These are phyloP conservation scores for Coniosporium tulheliwenetii DNA, from an alignment of 2,329 filamentous ascomycete genomes.

Conservation along the genomic window DNA sequence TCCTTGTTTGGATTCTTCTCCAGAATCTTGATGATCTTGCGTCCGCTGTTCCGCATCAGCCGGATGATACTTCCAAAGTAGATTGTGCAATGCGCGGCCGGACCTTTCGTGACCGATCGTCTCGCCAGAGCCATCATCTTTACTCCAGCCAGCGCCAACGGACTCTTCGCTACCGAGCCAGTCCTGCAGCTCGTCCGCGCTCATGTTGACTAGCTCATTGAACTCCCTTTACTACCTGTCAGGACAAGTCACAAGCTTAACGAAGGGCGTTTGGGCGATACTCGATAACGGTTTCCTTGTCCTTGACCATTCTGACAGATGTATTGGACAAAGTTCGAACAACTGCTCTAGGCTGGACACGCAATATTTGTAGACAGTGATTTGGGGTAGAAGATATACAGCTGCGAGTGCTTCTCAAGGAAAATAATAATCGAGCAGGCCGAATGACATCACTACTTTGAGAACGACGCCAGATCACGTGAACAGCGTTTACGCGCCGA, in stretches of 20 bases:
- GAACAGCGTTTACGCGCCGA: no score
- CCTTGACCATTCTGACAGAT: slow-evolving; percentile 32
- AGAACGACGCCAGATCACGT: no score
- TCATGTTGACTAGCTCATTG: slow-evolving; percentile 50
- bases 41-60: slow-evolving; percentile 29
- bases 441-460: no score
- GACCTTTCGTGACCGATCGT: slow-evolving; percentile 45
- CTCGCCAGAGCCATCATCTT: slow-evolving; percentile 41
- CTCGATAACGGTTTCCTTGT: slow-evolving; percentile 34
- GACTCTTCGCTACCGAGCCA: slow-evolving; percentile 48
- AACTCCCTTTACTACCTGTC: slow-evolving; percentile 33
- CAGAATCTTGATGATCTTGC: slow-evolving; percentile 47
- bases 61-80: background rate
- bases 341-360: no score
- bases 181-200: slow-evolving; percentile 39
- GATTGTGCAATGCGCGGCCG: background rate
- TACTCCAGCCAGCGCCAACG: slow-evolving; percentile 42
- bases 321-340: no score
- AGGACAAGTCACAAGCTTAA: background rate
- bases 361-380: no score
- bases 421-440: no score
- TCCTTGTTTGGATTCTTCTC: slow-evolving; percentile 45
- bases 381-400: no score
- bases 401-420: no score
- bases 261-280: slow-evolving; percentile 7